Percentiles rank a stretch among this genome's conserved stretches.
These are phyloP conservation scores for Elymus sibiricus DNA, from an alignment of 176 grass and related monocot genomes.

Conservation along the genomic window DNA sequence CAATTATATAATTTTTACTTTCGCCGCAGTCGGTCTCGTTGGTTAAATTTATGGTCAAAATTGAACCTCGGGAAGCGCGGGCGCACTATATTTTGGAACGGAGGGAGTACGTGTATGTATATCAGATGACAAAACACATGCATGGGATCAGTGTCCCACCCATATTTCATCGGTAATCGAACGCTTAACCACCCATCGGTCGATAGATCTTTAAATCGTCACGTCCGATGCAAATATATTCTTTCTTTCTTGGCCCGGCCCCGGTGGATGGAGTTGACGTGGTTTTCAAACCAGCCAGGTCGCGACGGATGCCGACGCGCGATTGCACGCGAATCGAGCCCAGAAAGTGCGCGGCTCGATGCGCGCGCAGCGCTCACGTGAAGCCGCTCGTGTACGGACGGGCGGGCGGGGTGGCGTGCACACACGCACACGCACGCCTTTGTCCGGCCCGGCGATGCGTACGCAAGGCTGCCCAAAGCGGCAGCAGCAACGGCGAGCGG, in stretches of 20 bases:
- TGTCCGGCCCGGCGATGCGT: not conserved
- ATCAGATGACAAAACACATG: too few relatives aligned
- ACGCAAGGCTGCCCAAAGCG: conserved; percentile 13
- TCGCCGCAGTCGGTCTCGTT: too few relatives aligned
- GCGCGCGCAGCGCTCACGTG: conserved; percentile 22
- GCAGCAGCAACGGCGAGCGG: not conserved
- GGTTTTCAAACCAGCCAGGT: not conserved
- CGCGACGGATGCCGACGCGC: not conserved
- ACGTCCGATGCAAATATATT: not conserved
- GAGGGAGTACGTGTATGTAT: too few relatives aligned
- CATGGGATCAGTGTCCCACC: not conserved
- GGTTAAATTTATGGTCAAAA: too few relatives aligned
- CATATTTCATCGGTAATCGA: conserved; percentile 7
- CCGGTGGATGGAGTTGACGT: conserved; percentile 1
- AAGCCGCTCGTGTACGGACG: conserved; percentile 16
- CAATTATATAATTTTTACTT: too few relatives aligned
- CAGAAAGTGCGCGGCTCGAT: conserved; percentile 20
- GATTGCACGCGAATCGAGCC: not conserved
- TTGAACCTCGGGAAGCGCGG: too few relatives aligned
- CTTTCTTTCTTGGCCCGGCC: not conserved
- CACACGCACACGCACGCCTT: too few relatives aligned
- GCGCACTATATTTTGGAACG: too few relatives aligned
- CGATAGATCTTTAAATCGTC: not conserved
- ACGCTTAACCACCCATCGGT: not conserved
- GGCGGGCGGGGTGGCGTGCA: not conserved